Conservation (phyloP, 169 alveolate genomes). For the Theileria orientalis region DNA sequence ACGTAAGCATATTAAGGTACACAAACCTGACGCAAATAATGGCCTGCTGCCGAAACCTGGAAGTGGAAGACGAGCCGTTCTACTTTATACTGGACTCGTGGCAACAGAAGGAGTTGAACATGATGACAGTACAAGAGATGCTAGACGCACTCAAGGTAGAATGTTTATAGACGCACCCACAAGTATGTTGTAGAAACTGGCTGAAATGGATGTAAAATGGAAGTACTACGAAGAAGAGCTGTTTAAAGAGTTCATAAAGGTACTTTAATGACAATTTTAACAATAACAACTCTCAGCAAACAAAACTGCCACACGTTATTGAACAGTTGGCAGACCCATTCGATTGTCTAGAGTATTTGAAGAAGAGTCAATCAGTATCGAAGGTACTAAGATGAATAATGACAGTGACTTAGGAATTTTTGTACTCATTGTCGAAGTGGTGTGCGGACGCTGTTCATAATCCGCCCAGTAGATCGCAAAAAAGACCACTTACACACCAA, state of each 20-base stretch:
- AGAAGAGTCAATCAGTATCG: constrained; percentile 21
- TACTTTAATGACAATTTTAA: constrained; percentile 35
- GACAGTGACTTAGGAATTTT: constrained; percentile 38
- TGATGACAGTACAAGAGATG: constrained; percentile 73
- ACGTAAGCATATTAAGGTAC: constrained; percentile 66
- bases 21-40: constrained; percentile 64
- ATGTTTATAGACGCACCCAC: background rate
- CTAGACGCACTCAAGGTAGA: constrained; percentile 53
- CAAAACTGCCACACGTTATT: constrained; percentile 56
- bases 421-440: constrained; percentile 74
- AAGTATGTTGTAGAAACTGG: constrained; percentile 13
- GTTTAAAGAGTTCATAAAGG: constrained; percentile 54
- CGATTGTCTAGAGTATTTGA: constrained; percentile 64
- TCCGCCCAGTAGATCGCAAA: constrained; percentile 73
- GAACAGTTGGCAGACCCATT: constrained; percentile 75
- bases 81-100: constrained; percentile 69
- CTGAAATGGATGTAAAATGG: constrained; percentile 37
- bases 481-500: constrained; percentile 71
- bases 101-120: constrained; percentile 72
- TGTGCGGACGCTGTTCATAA: constrained; percentile 74
- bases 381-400: constrained; percentile 37
- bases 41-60: constrained; percentile 61
- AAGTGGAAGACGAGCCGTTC: constrained; percentile 67
- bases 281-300: constrained; percentile 23
- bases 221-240: constrained; percentile 47